Evolutionary conservation across 805 yeast genomes (phyloP), one percentile per base, ranked within the genome.

Genomic region (Wickerhamiella bombiphila): DNA sequence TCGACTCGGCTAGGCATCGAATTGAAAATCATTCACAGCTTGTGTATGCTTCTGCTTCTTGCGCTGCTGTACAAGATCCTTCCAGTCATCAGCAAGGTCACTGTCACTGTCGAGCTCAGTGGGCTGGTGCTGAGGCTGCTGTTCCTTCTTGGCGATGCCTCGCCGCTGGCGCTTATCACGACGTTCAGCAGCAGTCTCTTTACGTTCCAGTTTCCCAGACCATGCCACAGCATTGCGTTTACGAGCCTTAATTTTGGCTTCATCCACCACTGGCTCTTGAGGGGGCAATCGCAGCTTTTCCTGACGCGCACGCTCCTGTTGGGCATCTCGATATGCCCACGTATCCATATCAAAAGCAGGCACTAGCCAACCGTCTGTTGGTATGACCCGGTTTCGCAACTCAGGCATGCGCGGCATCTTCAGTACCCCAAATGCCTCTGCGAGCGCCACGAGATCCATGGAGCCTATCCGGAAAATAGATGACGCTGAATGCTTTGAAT

Each of bases 331-430:
- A 52, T 80, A 88, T 7, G 66, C 60, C 54, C 70, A 82, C 5
- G 15, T 16, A 44, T 79, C 82, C 72, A 81, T 69, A 47, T 81
- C 77, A 15, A 85, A 64, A 2, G 62, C 61, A 21, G 60, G 66
- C 2, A 75, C 67, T 25, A 81, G 58, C 83, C 86, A 82, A 1
- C 95, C 96, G 43, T 73, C 76, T 22, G 67, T 71, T 0, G 85
- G 80, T 50, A 74, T 59, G 2, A 66, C 70, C 28, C 59, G 52
- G 22, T 65, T 52, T 17, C 76, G 68, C 22, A 74, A 60, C 53
- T 91, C 99, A 0, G 98, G 98, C 97, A 93, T 91, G 48, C 76
- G 73, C 6, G 99, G 99, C 41, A 88, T 59, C 47, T 95, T 66
- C 31, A 81, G 58, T 2, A 91, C 57, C 1, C 95, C 94, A 56